These are phyloP conservation scores for Vickermania spadyakhi DNA, from an alignment of 208 protist genomes.

Conservation along the genomic window DNA sequence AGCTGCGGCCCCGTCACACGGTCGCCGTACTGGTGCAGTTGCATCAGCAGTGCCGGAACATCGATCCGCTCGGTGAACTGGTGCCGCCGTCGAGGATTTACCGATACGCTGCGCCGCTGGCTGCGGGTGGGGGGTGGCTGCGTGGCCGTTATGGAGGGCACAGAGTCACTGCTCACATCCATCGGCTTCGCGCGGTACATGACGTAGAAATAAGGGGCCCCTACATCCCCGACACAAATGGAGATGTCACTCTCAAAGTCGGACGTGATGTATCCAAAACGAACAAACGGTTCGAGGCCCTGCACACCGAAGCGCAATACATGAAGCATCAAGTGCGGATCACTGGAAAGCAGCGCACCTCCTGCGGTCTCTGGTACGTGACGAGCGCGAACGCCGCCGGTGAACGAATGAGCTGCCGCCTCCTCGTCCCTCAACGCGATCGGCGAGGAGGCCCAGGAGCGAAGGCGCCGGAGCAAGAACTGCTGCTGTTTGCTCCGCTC, in stretches of 20 bases:
- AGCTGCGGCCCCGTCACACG: background rate
- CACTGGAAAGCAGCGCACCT: conserved; percentile 9
- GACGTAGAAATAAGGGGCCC: conserved; percentile 81
- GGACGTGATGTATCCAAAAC: conserved; percentile 41
- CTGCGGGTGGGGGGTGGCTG: background rate
- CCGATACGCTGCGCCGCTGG: background rate
- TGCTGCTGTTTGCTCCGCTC: conserved; percentile 28
- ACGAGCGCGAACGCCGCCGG: conserved; percentile 39
- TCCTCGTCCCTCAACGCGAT: conserved; percentile 34
- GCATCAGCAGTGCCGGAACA: background rate
- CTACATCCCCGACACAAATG: conserved; percentile 61
- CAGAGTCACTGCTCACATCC: background rate
- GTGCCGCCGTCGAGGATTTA: background rate
- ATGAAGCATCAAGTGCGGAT: conserved; percentile 75
- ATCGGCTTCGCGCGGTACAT: conserved; percentile 16
- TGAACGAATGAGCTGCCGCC: conserved; percentile 28
- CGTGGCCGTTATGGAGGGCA: too few species aligned
- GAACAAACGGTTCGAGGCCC: conserved; percentile 48
- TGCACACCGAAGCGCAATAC: conserved; percentile 48
- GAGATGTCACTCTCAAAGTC: conserved; percentile 25
- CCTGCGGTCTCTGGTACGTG: background rate
- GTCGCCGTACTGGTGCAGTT: background rate
- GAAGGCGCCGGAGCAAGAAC: conserved; percentile 55
- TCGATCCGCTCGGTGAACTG: background rate
- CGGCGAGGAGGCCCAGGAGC: conserved; percentile 31